Percentiles rank a stretch among this genome's conserved stretches.
phyloP scores from a whole-genome alignment of 1,284 basidiomycete genomes.

The Gastroboletus turbinatus region DNA sequence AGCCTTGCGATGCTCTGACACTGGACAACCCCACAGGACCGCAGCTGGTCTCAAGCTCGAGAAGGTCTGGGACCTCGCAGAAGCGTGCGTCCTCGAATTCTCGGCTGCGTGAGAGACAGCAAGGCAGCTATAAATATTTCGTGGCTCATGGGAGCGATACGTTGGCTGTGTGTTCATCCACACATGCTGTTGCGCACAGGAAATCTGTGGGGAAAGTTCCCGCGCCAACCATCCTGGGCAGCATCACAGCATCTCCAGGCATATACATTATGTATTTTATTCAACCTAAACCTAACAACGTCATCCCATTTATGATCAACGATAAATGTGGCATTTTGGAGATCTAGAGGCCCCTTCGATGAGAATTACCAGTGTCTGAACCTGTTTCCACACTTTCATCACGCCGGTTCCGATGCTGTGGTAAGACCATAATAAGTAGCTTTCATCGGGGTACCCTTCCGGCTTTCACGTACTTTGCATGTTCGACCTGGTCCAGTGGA shows the following conservation, averaged over 20 bases:
- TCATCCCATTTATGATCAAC: conserved; percentile 1
- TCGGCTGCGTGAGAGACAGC: conserved; percentile 19
- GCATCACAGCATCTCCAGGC: neutral
- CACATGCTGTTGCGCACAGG: conserved; percentile 2
- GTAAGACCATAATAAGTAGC: conserved; percentile 1
- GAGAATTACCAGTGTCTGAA: conserved; percentile 18
- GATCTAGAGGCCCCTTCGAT: neutral
- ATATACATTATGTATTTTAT: neutral
- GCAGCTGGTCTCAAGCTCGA: conserved; percentile 29
- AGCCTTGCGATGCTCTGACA: conserved; percentile 1
- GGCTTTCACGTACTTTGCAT: conserved; percentile 57
- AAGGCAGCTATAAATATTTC: neutral
- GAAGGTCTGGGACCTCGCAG: conserved; percentile 35
- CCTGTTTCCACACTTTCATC: conserved; percentile 57
- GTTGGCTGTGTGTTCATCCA: conserved; percentile 20
- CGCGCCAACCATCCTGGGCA: neutral
- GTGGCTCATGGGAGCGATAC: neutral
- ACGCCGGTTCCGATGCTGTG: conserved; percentile 61
- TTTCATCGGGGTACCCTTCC: neutral
- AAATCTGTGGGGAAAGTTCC: neutral
- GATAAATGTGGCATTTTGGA: neutral
- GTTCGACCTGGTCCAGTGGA: conserved; percentile 49
- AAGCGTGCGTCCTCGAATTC: conserved; percentile 33
- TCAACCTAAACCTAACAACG: neutral
- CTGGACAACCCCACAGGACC: conserved; percentile 5